phyloP scores from a whole-genome alignment of 306 rosid species.

The Dicorynia guianensis region DNA sequence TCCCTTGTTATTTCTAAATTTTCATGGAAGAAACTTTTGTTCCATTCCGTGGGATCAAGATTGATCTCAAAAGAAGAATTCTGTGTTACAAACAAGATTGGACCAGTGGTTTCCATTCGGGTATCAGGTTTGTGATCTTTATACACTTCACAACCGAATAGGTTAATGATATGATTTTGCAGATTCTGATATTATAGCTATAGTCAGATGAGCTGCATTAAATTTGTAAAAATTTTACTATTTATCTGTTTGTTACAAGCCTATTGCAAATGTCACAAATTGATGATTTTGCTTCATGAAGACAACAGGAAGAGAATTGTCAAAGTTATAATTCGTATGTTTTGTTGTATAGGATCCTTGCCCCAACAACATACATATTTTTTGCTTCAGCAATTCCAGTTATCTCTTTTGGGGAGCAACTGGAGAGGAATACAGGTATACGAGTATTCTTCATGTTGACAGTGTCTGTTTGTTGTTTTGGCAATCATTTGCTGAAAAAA shows the following conservation, averaged over 20 bases:
- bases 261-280: slow-evolving; percentile 5
- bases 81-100: slow-evolving; percentile 86
- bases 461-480: slow-evolving; percentile 35
- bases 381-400: slow-evolving; percentile 94
- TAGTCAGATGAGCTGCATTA: slow-evolving; percentile 3
- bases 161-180: not conserved
- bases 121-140: slow-evolving; percentile 70
- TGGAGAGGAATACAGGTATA: slow-evolving; percentile 75
- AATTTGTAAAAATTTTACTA: not conserved
- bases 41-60: slow-evolving; percentile 82
- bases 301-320: not conserved
- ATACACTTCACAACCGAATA: not conserved
- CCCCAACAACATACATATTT: slow-evolving; percentile 91
- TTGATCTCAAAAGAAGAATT: slow-evolving; percentile 78
- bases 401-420: slow-evolving; percentile 91
- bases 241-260: not conserved
- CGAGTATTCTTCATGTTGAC: slow-evolving; percentile 28
- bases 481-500: slow-evolving; percentile 37
- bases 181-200: slow-evolving; percentile 20
- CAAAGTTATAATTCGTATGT: slow-evolving; percentile 17
- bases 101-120: slow-evolving; percentile 74
- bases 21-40: slow-evolving; percentile 94
- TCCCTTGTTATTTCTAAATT: slow-evolving; percentile 35
- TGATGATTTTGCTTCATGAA: slow-evolving; percentile 13
- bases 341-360: slow-evolving; percentile 67